Conservation (phyloP, 2,329 filamentous ascomycete genomes). For the Aspergillus hortae region DNA sequence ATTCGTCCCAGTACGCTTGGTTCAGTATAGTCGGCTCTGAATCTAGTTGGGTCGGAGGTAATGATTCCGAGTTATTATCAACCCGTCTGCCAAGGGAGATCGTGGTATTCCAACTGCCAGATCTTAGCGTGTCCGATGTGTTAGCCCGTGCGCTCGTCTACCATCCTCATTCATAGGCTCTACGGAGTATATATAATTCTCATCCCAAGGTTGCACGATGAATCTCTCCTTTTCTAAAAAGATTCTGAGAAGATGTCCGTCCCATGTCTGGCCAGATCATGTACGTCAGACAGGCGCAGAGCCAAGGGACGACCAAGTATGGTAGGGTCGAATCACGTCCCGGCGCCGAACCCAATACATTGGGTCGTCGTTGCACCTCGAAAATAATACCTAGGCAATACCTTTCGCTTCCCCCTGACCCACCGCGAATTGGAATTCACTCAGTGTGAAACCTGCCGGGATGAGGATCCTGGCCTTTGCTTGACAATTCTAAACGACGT, state of each 20-base stretch:
- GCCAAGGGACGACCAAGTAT: neutral
- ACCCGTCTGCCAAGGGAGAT: neutral
- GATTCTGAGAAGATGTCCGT: too few species aligned
- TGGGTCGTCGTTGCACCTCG: neutral
- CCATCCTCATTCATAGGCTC: neutral
- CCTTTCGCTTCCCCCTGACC: neutral
- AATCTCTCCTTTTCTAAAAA: too few species aligned
- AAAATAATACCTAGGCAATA: neutral
- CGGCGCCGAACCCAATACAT: constrained; percentile 4
- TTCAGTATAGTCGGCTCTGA: too few species aligned
- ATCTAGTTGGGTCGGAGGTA: too few species aligned
- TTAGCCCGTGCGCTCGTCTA: neutral
- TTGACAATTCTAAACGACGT: too few species aligned
- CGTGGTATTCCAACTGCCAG: neutral
- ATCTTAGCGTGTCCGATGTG: neutral
- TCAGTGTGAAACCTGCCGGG: neutral
- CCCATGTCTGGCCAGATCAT: neutral
- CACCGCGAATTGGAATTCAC: neutral
- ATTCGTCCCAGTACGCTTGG: too few species aligned
- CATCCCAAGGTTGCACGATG: too few species aligned
- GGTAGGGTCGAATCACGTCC: neutral
- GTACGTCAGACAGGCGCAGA: neutral
- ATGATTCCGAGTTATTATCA: neutral
- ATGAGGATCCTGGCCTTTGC: neutral
- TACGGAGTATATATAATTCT: too few species aligned